A percentile compares a stretch with the other conserved stretches of the same genome.
These are phyloP conservation scores for Hypoxylon lenormandii DNA, from an alignment of 495 filamentous ascomycete genomes.

Conservation along the genomic window DNA sequence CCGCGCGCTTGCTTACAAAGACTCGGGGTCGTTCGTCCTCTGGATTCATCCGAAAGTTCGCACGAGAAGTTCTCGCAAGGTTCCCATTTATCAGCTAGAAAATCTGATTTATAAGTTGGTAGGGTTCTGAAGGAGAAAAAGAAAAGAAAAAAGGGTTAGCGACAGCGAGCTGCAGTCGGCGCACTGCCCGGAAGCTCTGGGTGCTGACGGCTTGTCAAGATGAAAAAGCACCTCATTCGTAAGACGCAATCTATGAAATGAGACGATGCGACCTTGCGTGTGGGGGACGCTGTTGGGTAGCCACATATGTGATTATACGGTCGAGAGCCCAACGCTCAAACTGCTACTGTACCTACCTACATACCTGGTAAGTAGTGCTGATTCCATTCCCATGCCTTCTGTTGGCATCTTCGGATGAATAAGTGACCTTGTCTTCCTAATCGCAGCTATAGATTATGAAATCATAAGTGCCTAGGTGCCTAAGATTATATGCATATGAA, in stretches of 20 bases:
- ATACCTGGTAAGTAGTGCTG: constrained; percentile 4
- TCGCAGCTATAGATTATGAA: not conserved
- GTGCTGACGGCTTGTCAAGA: constrained; percentile 3
- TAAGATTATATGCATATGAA: not conserved
- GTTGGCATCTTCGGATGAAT: constrained; percentile 8
- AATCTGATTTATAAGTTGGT: constrained; percentile 23
- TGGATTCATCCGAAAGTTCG: not conserved
- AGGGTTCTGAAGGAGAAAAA: too few species aligned
- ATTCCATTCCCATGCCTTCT: constrained; percentile 26
- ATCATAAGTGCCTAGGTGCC: not conserved
- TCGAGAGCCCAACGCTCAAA: constrained; percentile 27
- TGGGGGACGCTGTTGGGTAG: constrained; percentile 36
- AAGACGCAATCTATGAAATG: constrained; percentile 23
- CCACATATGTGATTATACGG: constrained; percentile 15
- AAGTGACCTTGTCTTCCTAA: not conserved
- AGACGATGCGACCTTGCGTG: constrained; percentile 32
- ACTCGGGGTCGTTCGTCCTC: not conserved
- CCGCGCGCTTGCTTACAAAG: constrained; percentile 15
- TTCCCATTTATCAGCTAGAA: constrained; percentile 21
- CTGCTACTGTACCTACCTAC: too few species aligned
- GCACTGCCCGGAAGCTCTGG: not conserved
- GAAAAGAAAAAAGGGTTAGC: not conserved
- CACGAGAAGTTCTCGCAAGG: not conserved
- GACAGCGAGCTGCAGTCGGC: not conserved
- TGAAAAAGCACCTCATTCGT: constrained; percentile 7